Evolutionary conservation across 495 filamentous ascomycete genomes (phyloP), one percentile per base, ranked within the genome.

Genomic region (Entonaema liquescens): DNA sequence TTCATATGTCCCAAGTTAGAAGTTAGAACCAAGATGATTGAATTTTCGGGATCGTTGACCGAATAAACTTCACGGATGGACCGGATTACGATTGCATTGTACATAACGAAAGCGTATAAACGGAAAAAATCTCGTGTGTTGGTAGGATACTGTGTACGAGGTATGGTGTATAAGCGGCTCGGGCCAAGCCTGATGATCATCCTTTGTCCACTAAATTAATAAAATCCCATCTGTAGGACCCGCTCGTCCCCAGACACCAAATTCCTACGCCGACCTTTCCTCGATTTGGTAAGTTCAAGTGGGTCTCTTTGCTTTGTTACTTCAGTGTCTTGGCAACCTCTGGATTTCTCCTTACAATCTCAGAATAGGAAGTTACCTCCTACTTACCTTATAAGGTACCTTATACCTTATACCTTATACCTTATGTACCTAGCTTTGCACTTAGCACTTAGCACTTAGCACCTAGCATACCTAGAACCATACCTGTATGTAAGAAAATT

Each of bases 201-300:
- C 59, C 54, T 63, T 67, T 71, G 69, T 63, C 55, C 59, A 26
- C 55, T 47, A 60, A 67, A 67, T 72, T 67, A 72, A 72, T 72
- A 63, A 63, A 72, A 67, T 60, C 64, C 64, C 63, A 72, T 72
- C 59, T 66, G 36, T 44, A 35, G 42, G 59, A 60, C 36, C 69
- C 69, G 55, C 59, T 50, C 11, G 38, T 66, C 70, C 70, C 70
- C 70, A 65, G 70, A 73, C 70, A 68, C 65, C 70, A 68, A 67
- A 49, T 68, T 59, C 42, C 50, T 65, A 50, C 17, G 44, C 61
- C 52, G 49, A 49, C 33, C 65, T 47, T 65, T 73, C 28, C 70
- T 68, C 35, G 55, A 73, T 73, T 59, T 35, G 65, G 44, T 15
- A 68, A 50, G 61, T 13, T 60, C 56, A 53, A 29, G 61, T 62